Conservation (phyloP, 108 stramenopile species). For the Pseudonitzschia multiseries region DNA sequence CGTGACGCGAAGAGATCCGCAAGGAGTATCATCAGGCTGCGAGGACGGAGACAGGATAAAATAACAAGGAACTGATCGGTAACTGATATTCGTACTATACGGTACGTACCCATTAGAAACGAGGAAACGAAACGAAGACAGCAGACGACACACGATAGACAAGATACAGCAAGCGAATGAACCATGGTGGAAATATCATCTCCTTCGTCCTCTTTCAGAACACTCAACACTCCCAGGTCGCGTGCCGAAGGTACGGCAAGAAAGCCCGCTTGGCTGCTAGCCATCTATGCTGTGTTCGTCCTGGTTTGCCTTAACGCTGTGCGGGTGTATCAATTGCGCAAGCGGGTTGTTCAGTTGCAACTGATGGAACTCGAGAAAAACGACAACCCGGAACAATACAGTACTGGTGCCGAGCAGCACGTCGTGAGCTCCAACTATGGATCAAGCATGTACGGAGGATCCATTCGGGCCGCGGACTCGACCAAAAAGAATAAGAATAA, state of each 20-base stretch:
- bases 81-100: too few relatives aligned
- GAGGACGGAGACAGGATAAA: too few relatives aligned
- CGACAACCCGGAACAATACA: constrained; percentile 3
- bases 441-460: constrained; percentile 15
- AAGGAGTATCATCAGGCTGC: too few relatives aligned
- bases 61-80: too few relatives aligned
- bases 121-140: too few relatives aligned
- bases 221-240: background rate
- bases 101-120: too few relatives aligned
- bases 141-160: background rate
- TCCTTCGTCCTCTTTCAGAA: background rate
- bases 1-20: too few relatives aligned
- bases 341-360: background rate
- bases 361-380: background rate
- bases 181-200: constrained; percentile 11
- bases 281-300: background rate
- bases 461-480: constrained; percentile 1
- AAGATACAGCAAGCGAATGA: background rate
- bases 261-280: constrained; percentile 7
- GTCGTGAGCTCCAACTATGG: constrained; percentile 10
- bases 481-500: constrained; percentile 2
- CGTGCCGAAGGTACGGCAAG: background rate
- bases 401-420: constrained; percentile 16
- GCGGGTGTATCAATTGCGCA: background rate
- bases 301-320: constrained; percentile 8